Base-by-base conservation (phyloP, 228 moss, liverwort and hornwort genomes). In the Sphagnum magellanicum region DNA sequence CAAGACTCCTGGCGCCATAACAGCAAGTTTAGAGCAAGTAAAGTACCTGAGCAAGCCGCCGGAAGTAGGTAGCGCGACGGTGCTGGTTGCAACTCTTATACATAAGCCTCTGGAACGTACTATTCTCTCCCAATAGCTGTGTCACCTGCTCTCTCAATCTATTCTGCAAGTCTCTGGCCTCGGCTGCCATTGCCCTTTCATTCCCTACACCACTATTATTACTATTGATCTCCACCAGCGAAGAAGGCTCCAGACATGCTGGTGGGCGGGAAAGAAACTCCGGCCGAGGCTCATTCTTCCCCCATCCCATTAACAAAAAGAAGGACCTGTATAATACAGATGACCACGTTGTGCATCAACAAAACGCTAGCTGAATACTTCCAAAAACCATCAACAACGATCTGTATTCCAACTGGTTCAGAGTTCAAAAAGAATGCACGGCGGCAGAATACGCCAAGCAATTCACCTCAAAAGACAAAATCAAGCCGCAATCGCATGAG, bases 61-160 rank as follows among this genome's bases (percentile, higher is more conserved):
- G 93, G 67, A 88, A 98, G 69, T 98, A 98, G 4, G 93, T 71
- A 60, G 87, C 78, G 53, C 87, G 84, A 49, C 93, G 90, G 68
- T 98, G 98, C 51, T 98, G 98, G 59, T 92, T 98, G 16, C 86
- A 88, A 65, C 90, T 98, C 76, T 92, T 98, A 79, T 98, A 98
- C 93, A 98, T 91, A 32, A 98, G 81, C 70, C 93, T 85, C 68
- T 85, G 81, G 59, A 93, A 93, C 6, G 84, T 74, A 46, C 84
- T 83, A 60, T 84, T 80, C 61, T 98, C 98, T 7, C 77, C 82
- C 75, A 76, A 88, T 51, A 98, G 61, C 67, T 98, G 93, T 6
- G 70, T 59, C 9, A 93, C 70, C 63, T 88, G 76, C 74, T 85
- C 84, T 60, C 63, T 79, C 75, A 89, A 67, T 16, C 90, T 85